Percentiles rank a stretch among this genome's conserved stretches.
Conservation (phyloP, 202 grass and related monocot genomes). For the Bolboschoenoplectus hybrid region DNA sequence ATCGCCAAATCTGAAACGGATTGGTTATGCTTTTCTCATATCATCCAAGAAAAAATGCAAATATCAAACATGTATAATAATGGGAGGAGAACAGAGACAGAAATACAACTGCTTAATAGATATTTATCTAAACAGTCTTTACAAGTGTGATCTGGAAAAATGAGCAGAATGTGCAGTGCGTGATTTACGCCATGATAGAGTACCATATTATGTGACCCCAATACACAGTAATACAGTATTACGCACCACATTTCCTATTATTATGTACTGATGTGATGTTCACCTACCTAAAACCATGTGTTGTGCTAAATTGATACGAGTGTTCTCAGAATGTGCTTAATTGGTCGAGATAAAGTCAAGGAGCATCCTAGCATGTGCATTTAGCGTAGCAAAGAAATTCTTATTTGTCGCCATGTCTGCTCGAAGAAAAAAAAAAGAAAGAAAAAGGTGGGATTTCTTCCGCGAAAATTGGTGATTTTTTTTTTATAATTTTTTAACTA, state of each 20-base stretch:
- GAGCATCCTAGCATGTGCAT: neutral
- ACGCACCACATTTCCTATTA: neutral
- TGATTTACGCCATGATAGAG: neutral
- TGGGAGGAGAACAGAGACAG: neutral
- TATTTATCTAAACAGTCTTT: neutral
- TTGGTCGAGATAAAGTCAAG: neutral
- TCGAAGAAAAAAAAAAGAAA: neutral
- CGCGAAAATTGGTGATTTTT: neutral
- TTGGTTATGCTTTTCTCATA: too few species aligned
- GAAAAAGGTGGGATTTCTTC: too few species aligned
- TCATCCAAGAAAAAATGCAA: too few species aligned
- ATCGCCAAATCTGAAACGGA: too few species aligned
- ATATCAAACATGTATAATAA: too few species aligned
- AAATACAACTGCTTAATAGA: neutral
- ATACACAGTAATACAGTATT: neutral
- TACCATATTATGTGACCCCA: neutral
- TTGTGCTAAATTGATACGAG: neutral
- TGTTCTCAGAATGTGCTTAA: neutral
- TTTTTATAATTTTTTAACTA: neutral
- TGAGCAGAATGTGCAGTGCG: neutral
- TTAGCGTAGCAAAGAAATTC: neutral
- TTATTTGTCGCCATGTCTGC: neutral
- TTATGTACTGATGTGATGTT: neutral
- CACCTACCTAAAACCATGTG: constrained; percentile 17
- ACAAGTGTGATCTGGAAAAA: constrained; percentile 14